Base-by-base conservation (phyloP, 1,284 basidiomycete genomes). In the Phenoliferia sp. region DNA sequence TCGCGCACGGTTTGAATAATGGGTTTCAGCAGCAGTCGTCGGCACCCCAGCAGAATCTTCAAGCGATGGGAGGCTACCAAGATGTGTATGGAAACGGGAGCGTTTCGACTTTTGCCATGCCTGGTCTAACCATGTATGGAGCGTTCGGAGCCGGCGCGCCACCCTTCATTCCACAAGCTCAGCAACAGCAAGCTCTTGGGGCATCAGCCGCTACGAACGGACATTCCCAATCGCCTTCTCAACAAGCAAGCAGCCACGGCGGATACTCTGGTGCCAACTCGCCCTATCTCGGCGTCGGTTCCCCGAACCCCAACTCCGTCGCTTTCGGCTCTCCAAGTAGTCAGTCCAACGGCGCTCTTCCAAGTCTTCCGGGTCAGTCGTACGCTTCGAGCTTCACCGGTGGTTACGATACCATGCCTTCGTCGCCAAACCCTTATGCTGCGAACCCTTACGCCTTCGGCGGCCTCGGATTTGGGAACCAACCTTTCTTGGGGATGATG, bases 381-480 rank as follows among this genome's bases (percentile, higher is more conserved):
- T 66, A 64, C 62, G 62, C 64, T 4, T 64, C 59, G 15, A 59
- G 55, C 28, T 64, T 64, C 50, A 62, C 17, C 59, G 59, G 59
- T 17, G 33, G 22, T 7, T 62, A 34, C 50, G 61, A 62, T 34
- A 65, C 62, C 5, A 62, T 68, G 62, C 66, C 69, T 2, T 61
- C 60, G 26, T 68, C 64, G 32, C 69, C 69, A 17, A 68, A 68
- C 55, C 64, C 69, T 19, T 65, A 70, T 61, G 33, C 58, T 16
- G 17, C 15, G 48, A 64, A 64, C 44, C 58, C 58, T 10, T 65
- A 65, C 57, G 50, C 50, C 15, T 65, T 61, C 28, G 67, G 62
- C 10, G 64, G 64, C 0, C 64, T 69, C 50, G 64, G 68, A 3
- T 54, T 63, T 17, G 55, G 48, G 32, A 52, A 26, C 26, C 29